A percentile compares a stretch with the other conserved stretches of the same genome.
Conservation (phyloP, 1,284 basidiomycete genomes). For the Fomitopsis betulina region DNA sequence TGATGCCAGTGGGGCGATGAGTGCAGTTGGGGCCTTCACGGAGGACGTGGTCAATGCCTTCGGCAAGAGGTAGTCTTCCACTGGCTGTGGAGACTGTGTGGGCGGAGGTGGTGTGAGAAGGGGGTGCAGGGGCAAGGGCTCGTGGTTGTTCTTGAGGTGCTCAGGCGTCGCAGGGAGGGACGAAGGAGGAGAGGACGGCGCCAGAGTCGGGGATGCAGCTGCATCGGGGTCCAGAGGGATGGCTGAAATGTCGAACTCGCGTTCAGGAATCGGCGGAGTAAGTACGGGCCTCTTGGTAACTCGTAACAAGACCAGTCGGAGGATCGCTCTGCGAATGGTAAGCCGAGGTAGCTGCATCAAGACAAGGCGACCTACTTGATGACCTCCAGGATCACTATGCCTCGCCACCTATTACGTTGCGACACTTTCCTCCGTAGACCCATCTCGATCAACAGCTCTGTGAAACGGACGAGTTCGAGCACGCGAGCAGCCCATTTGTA, state of each 20-base stretch:
- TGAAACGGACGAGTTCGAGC: constrained; percentile 72
- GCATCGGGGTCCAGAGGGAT: constrained; percentile 51
- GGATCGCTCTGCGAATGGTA: constrained; percentile 48
- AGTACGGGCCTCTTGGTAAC: constrained; percentile 74
- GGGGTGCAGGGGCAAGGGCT: constrained; percentile 56
- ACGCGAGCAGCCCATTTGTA: constrained; percentile 77
- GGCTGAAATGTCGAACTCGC: constrained; percentile 76
- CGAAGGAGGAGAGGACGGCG: constrained; percentile 46
- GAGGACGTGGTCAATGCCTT: constrained; percentile 70
- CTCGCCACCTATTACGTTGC: constrained; percentile 60
- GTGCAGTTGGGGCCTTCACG: constrained; percentile 61
- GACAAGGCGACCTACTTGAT: constrained; percentile 63
- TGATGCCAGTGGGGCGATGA: constrained; percentile 55
- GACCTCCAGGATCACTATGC: constrained; percentile 68
- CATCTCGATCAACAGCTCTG: constrained; percentile 87
- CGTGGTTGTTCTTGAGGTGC: constrained; percentile 73
- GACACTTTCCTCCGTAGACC: constrained; percentile 67
- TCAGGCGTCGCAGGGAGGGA: constrained; percentile 59
- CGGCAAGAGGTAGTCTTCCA: constrained; percentile 75
- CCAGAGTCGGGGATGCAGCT: constrained; percentile 49
- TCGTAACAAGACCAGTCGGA: constrained; percentile 67
- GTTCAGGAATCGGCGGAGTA: constrained; percentile 74
- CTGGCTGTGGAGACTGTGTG: constrained; percentile 44
- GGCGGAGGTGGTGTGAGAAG: constrained; percentile 52
- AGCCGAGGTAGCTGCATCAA: neutral